Conservation (phyloP, 345 rosid genomes). For the Euphorbia lathyris region DNA sequence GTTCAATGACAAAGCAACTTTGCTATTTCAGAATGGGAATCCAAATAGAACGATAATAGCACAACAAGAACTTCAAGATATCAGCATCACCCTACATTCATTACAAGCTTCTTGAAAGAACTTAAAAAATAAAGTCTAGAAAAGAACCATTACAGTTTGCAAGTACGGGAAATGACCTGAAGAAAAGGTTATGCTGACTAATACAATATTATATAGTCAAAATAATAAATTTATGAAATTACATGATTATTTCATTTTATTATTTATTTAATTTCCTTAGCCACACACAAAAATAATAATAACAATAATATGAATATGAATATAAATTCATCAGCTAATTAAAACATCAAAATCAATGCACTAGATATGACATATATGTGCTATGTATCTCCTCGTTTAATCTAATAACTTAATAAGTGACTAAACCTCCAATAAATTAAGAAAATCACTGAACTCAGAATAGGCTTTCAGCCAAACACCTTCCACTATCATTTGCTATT, state of each 20-base stretch:
- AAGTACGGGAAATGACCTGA: neutral
- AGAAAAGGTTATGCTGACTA: neutral
- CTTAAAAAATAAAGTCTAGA: neutral
- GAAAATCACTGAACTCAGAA: neutral
- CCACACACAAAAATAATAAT: neutral
- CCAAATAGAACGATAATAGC: too few relatives aligned
- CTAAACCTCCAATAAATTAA: neutral
- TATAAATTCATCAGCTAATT: too few relatives aligned
- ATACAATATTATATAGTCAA: neutral
- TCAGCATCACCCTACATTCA: slow-evolving; percentile 92
- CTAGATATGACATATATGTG: neutral
- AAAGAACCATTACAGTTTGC: neutral
- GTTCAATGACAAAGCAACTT: too few relatives aligned
- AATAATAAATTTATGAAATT: neutral
- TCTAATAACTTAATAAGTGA: neutral
- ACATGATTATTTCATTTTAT: neutral
- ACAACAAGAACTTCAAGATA: too few relatives aligned
- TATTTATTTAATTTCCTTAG: neutral
- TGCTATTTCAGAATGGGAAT: too few relatives aligned
- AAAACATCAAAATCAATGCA: neutral
- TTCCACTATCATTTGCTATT: slow-evolving; percentile 7
- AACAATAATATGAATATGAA: neutral
- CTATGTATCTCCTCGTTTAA: neutral
- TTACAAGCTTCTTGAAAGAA: slow-evolving; percentile 2
- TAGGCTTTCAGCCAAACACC: neutral